A percentile compares a stretch with the other conserved stretches of the same genome.
These are phyloP conservation scores for Albugo candida DNA, from an alignment of 352 stramenopile genomes.

Conservation along the genomic window DNA sequence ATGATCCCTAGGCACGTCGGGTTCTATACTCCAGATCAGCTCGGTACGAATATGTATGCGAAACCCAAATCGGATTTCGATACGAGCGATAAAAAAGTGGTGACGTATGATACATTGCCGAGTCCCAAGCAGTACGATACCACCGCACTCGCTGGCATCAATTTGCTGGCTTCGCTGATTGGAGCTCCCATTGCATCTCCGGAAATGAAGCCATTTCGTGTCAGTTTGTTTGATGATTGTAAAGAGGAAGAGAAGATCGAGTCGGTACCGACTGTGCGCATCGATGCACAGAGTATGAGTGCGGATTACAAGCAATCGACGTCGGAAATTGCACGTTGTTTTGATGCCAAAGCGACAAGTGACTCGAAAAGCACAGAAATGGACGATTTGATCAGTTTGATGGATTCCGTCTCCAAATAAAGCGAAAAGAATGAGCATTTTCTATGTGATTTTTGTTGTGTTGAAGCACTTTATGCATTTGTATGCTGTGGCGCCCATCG, in stretches of 20 bases:
- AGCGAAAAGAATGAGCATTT: background rate
- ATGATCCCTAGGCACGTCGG: too few species aligned
- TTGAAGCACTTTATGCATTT: conserved; percentile 81
- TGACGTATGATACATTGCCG: background rate
- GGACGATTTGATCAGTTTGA: conserved; percentile 75
- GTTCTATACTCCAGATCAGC: background rate
- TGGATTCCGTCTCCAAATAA: conserved; percentile 44
- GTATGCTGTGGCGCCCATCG: conserved; percentile 60
- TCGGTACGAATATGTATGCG: conserved; percentile 62
- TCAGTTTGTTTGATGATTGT: conserved; percentile 65
- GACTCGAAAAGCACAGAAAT: conserved; percentile 11
- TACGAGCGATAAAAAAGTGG: background rate
- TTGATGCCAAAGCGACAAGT: background rate
- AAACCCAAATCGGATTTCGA: too few species aligned
- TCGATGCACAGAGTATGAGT: conserved; percentile 20
- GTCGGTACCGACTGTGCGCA: conserved; percentile 53
- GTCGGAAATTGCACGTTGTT: background rate
- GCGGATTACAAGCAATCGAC: too few species aligned
- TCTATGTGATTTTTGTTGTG: conserved; percentile 55
- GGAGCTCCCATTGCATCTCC: conserved; percentile 16
- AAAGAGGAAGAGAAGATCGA: background rate
- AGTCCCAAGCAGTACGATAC: conserved; percentile 28
- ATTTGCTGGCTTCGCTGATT: conserved; percentile 68
- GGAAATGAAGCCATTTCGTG: conserved; percentile 24
- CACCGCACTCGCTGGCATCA: conserved; percentile 60